Evolutionary conservation across 768 basidiomycete species (phyloP).

Genomic region (Pholiota molesta): DNA sequence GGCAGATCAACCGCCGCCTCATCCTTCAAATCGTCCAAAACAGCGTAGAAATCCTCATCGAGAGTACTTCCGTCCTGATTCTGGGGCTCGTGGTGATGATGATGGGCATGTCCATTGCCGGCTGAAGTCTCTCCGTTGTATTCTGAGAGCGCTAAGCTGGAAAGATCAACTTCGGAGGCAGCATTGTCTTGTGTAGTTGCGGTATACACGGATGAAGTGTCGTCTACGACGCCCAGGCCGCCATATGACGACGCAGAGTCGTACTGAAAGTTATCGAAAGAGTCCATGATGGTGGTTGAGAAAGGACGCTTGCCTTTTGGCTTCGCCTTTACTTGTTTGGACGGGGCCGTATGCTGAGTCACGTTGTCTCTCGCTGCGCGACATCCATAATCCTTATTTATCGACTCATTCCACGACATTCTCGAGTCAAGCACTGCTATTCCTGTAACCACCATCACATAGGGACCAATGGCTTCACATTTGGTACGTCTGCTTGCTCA

Average conservation of each 20-base stretch:
- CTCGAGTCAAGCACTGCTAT: neutral
- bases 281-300: slow-evolving; percentile 56
- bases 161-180: slow-evolving; percentile 65
- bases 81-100: slow-evolving; percentile 29
- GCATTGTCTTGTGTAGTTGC: slow-evolving; percentile 61
- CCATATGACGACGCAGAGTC: slow-evolving; percentile 85
- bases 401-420: neutral
- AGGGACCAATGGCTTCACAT: slow-evolving; percentile 65
- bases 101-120: slow-evolving; percentile 40
- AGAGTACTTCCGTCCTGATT: slow-evolving; percentile 36
- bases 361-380: slow-evolving; percentile 9
- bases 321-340: neutral
- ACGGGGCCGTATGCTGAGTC: slow-evolving; percentile 5
- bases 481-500: slow-evolving; percentile 50
- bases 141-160: slow-evolving; percentile 68
- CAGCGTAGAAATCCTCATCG: slow-evolving; percentile 89
- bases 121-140: slow-evolving; percentile 45
- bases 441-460: slow-evolving; percentile 7
- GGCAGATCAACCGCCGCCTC: slow-evolving; percentile 79
- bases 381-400: slow-evolving; percentile 2
- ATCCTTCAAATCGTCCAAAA: slow-evolving; percentile 88
- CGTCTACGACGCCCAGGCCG: slow-evolving; percentile 72
- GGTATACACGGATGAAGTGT: slow-evolving; percentile 81
- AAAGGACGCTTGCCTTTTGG: neutral
- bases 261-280: slow-evolving; percentile 86